Evolutionary conservation across 768 basidiomycete species (phyloP).

Genomic region (Rhizopogon rudus): DNA sequence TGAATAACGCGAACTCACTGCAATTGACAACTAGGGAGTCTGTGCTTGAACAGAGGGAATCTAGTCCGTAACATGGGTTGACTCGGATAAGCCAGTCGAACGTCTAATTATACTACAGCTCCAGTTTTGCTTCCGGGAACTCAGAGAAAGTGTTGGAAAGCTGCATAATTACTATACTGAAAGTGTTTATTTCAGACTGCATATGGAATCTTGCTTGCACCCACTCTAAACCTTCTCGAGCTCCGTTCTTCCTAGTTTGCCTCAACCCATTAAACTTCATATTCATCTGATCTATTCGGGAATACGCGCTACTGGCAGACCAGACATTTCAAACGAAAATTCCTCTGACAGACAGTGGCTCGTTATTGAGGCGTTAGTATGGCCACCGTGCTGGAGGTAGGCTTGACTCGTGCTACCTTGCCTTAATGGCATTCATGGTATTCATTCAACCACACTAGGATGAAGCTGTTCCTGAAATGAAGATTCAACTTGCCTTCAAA

Average conservation of each 20-base stretch:
- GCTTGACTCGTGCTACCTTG: neutral
- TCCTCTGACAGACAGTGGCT: no score
- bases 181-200: no score
- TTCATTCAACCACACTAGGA: neutral
- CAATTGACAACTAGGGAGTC: neutral
- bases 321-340: neutral
- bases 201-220: no score
- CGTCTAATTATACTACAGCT: neutral
- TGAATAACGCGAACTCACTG: neutral
- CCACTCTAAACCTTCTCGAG: no score
- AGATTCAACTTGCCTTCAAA: slow-evolving; percentile 63
- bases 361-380: neutral
- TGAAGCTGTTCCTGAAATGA: slow-evolving; percentile 20
- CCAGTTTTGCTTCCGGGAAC: neutral
- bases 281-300: neutral
- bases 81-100: no score
- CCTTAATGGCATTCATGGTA: neutral
- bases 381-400: neutral
- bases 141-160: neutral
- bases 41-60: neutral
- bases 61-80: neutral
- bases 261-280: neutral
- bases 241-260: neutral
- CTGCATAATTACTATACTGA: no score
- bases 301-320: neutral